Percentiles rank a stretch among this genome's conserved stretches.
These are phyloP conservation scores for Rhizophora mangle DNA, from an alignment of 345 rosid genomes.

Conservation along the genomic window DNA sequence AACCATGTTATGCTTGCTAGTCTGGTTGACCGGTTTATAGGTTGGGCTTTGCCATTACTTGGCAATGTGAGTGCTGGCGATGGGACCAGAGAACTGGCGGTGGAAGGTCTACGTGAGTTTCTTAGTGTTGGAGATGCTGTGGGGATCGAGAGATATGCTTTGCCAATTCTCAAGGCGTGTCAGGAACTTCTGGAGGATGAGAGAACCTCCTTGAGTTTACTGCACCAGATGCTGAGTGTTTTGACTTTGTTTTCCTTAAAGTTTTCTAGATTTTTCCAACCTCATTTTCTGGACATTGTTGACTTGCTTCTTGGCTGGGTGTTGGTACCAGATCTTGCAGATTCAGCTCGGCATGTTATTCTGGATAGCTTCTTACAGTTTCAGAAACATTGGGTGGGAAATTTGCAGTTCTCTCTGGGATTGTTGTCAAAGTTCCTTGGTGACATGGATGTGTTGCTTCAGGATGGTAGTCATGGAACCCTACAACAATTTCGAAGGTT, in stretches of 20 bases:
- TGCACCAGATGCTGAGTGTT: slow-evolving; percentile 56
- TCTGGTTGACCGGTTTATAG: slow-evolving; percentile 73
- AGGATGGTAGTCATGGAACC: slow-evolving; percentile 68
- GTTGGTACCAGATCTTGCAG: slow-evolving; percentile 71
- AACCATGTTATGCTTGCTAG: slow-evolving; percentile 71
- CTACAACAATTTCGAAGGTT: slow-evolving; percentile 66
- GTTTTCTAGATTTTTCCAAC: slow-evolving; percentile 69
- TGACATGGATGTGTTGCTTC: slow-evolving; percentile 85
- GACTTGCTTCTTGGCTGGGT: slow-evolving; percentile 98
- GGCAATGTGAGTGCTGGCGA: slow-evolving; percentile 61
- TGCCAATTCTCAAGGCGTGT: slow-evolving; percentile 74
- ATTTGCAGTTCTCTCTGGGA: slow-evolving; percentile 78
- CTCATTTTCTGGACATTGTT: slow-evolving; percentile 83
- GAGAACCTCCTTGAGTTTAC: slow-evolving; percentile 75
- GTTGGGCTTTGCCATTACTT: slow-evolving; percentile 84
- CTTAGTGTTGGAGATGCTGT: slow-evolving; percentile 66
- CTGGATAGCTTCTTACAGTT: slow-evolving; percentile 88
- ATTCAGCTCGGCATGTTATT: slow-evolving; percentile 65
- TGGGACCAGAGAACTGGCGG: slow-evolving; percentile 59
- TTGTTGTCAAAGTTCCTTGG: slow-evolving; percentile 71
- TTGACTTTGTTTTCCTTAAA: slow-evolving; percentile 71
- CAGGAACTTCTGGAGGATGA: slow-evolving; percentile 91
- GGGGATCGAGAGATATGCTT: slow-evolving; percentile 73
- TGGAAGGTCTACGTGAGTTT: slow-evolving; percentile 78
- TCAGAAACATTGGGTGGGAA: slow-evolving; percentile 88